These are phyloP conservation scores for Allium sativum DNA, from an alignment of 106 monocot species.

Conservation along the genomic window DNA sequence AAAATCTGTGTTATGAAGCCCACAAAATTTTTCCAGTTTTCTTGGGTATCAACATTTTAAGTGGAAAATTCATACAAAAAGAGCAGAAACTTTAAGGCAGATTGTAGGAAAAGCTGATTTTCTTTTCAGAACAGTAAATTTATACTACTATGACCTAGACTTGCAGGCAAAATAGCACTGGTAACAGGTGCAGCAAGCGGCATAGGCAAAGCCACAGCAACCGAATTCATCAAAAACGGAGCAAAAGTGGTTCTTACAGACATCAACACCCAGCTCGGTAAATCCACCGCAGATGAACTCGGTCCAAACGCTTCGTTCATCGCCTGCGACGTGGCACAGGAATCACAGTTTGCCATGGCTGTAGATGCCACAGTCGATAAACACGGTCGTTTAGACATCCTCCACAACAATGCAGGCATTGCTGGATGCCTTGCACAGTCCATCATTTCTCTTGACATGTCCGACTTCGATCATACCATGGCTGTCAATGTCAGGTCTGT, in stretches of 20 bases:
- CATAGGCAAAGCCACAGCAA: constrained; percentile 37
- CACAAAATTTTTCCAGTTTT: too few species aligned
- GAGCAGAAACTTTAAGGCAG: too few species aligned
- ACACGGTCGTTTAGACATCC: constrained; percentile 41
- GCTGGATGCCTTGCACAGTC: constrained; percentile 16
- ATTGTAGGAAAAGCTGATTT: too few species aligned
- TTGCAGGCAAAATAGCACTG: constrained; percentile 34
- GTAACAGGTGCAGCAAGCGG: constrained; percentile 58
- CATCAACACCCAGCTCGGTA: constrained; percentile 24
- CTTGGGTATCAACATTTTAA: too few species aligned
- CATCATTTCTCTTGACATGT: constrained; percentile 21
- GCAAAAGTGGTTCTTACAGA: constrained; percentile 38
- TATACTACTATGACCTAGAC: constrained; percentile 6
- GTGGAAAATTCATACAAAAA: too few species aligned
- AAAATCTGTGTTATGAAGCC: too few species aligned
- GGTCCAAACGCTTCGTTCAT: constrained; percentile 30
- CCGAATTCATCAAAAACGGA: constrained; percentile 38
- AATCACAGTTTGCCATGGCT: constrained; percentile 25
- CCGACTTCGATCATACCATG: constrained; percentile 40
- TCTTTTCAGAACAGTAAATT: too few species aligned
- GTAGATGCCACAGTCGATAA: constrained; percentile 23
- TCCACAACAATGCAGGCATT: constrained; percentile 49
- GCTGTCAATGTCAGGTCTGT: constrained; percentile 28
- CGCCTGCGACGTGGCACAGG: constrained; percentile 39
- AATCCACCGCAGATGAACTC: constrained; percentile 17